These are phyloP conservation scores for Blastobotrys terrestris DNA, from an alignment of 805 yeast genomes.

Conservation along the genomic window DNA sequence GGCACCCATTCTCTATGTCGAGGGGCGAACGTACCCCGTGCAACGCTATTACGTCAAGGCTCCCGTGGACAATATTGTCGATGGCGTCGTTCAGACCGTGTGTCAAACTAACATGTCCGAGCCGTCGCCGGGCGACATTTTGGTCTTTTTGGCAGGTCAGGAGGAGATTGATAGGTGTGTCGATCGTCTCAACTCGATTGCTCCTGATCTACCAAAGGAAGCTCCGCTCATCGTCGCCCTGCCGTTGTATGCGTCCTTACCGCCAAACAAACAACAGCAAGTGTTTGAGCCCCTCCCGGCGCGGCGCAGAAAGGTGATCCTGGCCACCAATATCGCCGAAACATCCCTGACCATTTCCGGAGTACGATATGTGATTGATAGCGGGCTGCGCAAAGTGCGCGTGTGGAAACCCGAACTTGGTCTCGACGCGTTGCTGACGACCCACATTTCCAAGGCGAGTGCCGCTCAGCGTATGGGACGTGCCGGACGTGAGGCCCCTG, in stretches of 20 bases:
- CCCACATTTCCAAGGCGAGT: constrained; percentile 89
- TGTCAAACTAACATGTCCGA: constrained; percentile 76
- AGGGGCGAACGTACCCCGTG: constrained; percentile 87
- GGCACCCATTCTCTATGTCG: constrained; percentile 81
- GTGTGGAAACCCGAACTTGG: constrained; percentile 94
- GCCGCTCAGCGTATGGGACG: constrained; percentile 96
- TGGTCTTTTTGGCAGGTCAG: constrained; percentile 92
- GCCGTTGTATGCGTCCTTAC: constrained; percentile 90
- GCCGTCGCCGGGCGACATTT: constrained; percentile 72
- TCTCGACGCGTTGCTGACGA: constrained; percentile 83
- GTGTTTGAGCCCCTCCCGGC: constrained; percentile 64
- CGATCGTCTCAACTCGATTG: constrained; percentile 45
- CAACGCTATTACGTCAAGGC: constrained; percentile 57
- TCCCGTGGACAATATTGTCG: constrained; percentile 78
- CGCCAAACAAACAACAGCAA: constrained; percentile 73
- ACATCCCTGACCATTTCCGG: constrained; percentile 96
- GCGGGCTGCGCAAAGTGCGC: constrained; percentile 87
- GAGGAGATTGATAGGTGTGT: constrained; percentile 92
- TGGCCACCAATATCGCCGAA: constrained; percentile 96
- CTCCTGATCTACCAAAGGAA: constrained; percentile 62
- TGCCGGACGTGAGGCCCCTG: constrained; percentile 97
- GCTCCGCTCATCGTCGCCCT: constrained; percentile 72
- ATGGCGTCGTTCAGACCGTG: constrained; percentile 64
- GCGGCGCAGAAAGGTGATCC: constrained; percentile 74
- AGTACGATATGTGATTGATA: constrained; percentile 84